Base-by-base conservation (phyloP, 73 alveolate genomes). In the Paramecium primaurelia region DNA sequence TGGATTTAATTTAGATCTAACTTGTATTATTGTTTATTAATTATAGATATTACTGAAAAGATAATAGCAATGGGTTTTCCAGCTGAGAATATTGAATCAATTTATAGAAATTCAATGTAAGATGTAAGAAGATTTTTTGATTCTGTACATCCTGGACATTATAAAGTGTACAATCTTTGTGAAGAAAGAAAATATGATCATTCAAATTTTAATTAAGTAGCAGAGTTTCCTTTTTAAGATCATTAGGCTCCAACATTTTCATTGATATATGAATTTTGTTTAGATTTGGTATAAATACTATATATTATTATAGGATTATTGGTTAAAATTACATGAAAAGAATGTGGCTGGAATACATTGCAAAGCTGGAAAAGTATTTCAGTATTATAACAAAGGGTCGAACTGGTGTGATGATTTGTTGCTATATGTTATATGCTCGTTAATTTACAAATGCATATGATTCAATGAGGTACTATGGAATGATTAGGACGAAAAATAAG, bases 271-370 rank as follows among this genome's bases (percentile, higher is more conserved):
- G 86, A 92, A 30, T 80, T 60, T 40, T 92, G 95, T 58, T 34
- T 71, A 51, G 95, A 92, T 38, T 22, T 92, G 22, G 80, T 77
- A 68, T 26, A 16, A 32, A 32, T 8, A 58, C 3, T 18, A 34
- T 18, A 16, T 73, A 73, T 73, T 6, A 73, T 12, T 30, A 2
- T 73, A 73, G 87, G 91, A 80, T 80, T 26, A 18, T 25, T 80
- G 91, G 91, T n/a, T 80, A 11, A 80, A 80, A 80, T 34, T 28
- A 12, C 26, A 92, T 64, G 92, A 58, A 3, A 93, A 96, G 58
- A 95, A 97, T 92, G 98, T 94, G 2, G 98, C 97, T 11, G 99
- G 98, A 10, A 98, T 97, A 36, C 99, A 98, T 91, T 98, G 99
- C 69, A 98, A 98, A 86, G 99, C 99, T 18, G 99, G 99, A 14